Evolutionary conservation across 305 asterid species (phyloP).

Genomic region (Fraxinus ornus): DNA sequence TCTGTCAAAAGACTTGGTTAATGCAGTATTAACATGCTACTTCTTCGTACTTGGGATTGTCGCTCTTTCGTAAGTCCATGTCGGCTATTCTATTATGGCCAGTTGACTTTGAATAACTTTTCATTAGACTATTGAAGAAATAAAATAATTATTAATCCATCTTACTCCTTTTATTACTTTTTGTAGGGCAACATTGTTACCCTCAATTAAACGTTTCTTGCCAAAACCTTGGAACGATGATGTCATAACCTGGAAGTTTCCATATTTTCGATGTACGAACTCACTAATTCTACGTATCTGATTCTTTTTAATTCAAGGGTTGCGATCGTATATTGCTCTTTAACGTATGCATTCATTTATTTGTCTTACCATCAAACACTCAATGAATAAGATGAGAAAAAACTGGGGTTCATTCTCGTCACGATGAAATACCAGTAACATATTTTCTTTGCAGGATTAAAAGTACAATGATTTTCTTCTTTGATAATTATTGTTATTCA

Average conservation of each 20-base stretch:
- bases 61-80: slow-evolving; percentile 82
- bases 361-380: background rate
- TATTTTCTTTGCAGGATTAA: background rate
- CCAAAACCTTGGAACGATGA: slow-evolving; percentile 82
- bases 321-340: background rate
- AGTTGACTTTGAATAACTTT: background rate
- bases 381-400: background rate
- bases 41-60: slow-evolving; percentile 86
- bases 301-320: background rate
- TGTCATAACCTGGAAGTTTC: slow-evolving; percentile 61
- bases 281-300: slow-evolving; percentile 17
- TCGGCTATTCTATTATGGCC: slow-evolving; percentile 24
- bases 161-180: slow-evolving; percentile 21
- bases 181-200: slow-evolving; percentile 83
- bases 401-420: background rate
- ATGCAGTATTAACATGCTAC: slow-evolving; percentile 89
- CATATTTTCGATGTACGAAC: slow-evolving; percentile 65
- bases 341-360: background rate
- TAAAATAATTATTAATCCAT: background rate
- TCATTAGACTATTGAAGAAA: background rate
- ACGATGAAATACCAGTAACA: background rate
- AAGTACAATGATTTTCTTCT: background rate
- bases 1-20: slow-evolving; percentile 91
- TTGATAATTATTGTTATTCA: background rate
- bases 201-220: slow-evolving; percentile 65